Percentiles rank a stretch among this genome's conserved stretches.
These are phyloP conservation scores for Schizonepeta tenuifolia DNA, from an alignment of 257 asterid genomes.

Conservation along the genomic window DNA sequence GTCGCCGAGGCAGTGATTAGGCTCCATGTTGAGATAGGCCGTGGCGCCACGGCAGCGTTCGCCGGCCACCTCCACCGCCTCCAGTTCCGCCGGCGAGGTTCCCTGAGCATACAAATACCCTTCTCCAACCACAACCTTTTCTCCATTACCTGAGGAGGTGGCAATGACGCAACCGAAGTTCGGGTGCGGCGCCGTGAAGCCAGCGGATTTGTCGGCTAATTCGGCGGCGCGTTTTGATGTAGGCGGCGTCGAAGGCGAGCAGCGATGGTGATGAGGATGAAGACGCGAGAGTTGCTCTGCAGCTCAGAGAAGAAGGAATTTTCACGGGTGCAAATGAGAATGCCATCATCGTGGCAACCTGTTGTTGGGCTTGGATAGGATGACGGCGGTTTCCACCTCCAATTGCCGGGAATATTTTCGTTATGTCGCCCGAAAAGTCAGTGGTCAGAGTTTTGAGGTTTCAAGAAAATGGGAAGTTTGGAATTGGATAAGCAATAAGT, in stretches of 20 bases:
- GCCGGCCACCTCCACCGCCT: slow-evolving; percentile 80
- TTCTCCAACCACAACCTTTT: slow-evolving; percentile 69
- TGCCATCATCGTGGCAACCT: slow-evolving; percentile 35
- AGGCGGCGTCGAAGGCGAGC: slow-evolving; percentile 61
- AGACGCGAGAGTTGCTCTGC: slow-evolving; percentile 43
- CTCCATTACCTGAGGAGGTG: slow-evolving; percentile 36
- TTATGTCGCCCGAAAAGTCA: slow-evolving; percentile 27
- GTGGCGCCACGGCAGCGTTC: slow-evolving; percentile 77
- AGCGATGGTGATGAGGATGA: slow-evolving; percentile 41
- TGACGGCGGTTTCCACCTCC: background rate
- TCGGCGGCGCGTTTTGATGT: slow-evolving; percentile 87
- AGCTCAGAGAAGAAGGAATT: slow-evolving; percentile 40
- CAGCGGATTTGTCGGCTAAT: slow-evolving; percentile 85
- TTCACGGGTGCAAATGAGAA: slow-evolving; percentile 38
- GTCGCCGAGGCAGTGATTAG: slow-evolving; percentile 74
- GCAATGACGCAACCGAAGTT: slow-evolving; percentile 89
- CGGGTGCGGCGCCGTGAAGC: slow-evolving; percentile 94
- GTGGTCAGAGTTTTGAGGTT: background rate
- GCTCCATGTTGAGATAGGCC: slow-evolving; percentile 96
- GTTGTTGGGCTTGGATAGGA: background rate
- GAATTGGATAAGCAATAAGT: background rate
- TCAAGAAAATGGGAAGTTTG: background rate
- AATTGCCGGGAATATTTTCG: background rate
- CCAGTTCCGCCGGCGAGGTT: slow-evolving; percentile 78
- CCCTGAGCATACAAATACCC: slow-evolving; percentile 91